Conservation (phyloP, 345 rosid species). For the Salix caprea region DNA sequence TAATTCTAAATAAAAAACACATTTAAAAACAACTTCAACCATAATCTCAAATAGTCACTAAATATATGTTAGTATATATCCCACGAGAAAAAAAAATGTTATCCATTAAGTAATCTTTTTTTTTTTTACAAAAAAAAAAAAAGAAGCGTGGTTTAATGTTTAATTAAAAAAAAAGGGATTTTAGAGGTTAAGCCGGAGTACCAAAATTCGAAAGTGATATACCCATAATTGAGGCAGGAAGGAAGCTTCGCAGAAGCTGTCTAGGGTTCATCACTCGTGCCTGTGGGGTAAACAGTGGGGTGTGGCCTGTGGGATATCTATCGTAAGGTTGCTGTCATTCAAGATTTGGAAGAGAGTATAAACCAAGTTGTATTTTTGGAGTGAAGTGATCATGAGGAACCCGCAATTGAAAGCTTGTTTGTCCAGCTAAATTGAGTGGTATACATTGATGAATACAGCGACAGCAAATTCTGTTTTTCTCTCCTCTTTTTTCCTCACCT, state of each 20-base stretch:
- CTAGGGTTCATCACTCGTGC: background rate
- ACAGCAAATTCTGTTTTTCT: background rate
- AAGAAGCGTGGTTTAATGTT: too few relatives aligned
- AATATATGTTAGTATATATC: background rate
- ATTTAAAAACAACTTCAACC: too few relatives aligned
- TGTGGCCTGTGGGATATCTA: background rate
- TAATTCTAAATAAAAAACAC: too few relatives aligned
- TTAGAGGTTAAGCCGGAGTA: background rate
- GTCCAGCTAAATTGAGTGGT: background rate
- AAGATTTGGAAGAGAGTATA: background rate
- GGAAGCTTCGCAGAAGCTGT: slow-evolving; percentile 12
- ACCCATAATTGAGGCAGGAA: background rate
- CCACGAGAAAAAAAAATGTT: background rate
- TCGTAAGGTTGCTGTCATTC: background rate
- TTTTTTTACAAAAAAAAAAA: too few relatives aligned
- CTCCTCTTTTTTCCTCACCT: background rate
- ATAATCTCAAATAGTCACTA: too few relatives aligned
- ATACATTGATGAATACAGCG: background rate
- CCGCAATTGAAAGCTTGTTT: background rate
- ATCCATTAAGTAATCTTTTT: background rate
- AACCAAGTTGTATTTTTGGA: background rate
- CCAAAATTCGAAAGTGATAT: background rate
- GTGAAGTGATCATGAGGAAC: background rate
- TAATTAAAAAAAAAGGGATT: background rate
- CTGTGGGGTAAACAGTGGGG: background rate